Percentiles rank a stretch among this genome's conserved stretches.
Conservation (phyloP, 2,329 filamentous ascomycete species). For the Pseudogymnoascus sp. region DNA sequence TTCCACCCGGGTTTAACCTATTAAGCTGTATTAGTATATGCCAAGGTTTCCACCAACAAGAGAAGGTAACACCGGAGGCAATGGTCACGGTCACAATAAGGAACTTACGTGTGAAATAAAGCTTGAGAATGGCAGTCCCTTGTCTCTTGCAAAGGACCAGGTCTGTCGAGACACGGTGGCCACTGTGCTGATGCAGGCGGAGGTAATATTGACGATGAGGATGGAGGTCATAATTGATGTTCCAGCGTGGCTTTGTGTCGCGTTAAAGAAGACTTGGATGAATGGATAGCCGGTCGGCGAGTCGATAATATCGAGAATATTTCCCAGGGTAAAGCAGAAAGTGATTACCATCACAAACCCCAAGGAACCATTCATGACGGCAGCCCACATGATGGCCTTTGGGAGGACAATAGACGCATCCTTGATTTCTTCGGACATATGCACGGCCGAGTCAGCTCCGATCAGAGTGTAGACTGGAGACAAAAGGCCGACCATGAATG, state of each 20-base stretch:
- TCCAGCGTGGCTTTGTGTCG: constrained; percentile 34
- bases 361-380: constrained; percentile 38
- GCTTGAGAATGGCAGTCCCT: constrained; percentile 33
- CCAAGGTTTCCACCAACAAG: neutral
- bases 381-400: constrained; percentile 38
- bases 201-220: constrained; percentile 32
- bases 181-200: constrained; percentile 31
- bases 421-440: constrained; percentile 43
- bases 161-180: constrained; percentile 31
- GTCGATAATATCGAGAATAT: constrained; percentile 29
- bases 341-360: constrained; percentile 34
- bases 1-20: constrained; percentile 30
- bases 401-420: constrained; percentile 40
- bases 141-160: constrained; percentile 38
- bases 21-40: neutral
- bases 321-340: constrained; percentile 28
- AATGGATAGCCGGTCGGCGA: constrained; percentile 39
- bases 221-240: constrained; percentile 40
- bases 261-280: constrained; percentile 41
- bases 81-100: neutral
- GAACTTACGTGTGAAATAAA: constrained; percentile 33
- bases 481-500: constrained; percentile 31
- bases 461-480: constrained; percentile 22
- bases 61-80: neutral
- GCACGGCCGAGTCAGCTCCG: constrained; percentile 22